phyloP scores from a whole-genome alignment of 306 rosid genomes.

The Astragalus membranaceus region DNA sequence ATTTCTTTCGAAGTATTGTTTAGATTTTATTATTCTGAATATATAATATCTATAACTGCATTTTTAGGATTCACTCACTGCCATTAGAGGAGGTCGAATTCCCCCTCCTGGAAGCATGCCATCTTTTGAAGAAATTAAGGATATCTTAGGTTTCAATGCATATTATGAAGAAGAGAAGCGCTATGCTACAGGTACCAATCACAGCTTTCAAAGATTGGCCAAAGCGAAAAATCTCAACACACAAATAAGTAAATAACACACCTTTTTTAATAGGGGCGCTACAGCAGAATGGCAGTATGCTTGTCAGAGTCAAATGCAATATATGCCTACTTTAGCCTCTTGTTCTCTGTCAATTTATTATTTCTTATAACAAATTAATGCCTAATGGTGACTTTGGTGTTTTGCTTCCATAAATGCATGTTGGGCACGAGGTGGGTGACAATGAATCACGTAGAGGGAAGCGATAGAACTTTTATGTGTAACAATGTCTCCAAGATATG shows the following conservation, averaged over 20 bases:
- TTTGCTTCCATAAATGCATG: not conserved
- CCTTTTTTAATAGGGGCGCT: not conserved
- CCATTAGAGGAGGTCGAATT: slow-evolving; percentile 83
- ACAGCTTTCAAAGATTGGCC: slow-evolving; percentile 53
- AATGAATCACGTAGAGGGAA: slow-evolving; percentile 7
- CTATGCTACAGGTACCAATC: slow-evolving; percentile 46
- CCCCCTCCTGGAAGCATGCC: slow-evolving; percentile 98
- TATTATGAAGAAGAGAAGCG: slow-evolving; percentile 94
- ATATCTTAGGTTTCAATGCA: slow-evolving; percentile 73
- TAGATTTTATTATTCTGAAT: not conserved
- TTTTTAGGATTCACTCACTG: slow-evolving; percentile 73
- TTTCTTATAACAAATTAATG: not conserved
- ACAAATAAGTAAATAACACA: not conserved
- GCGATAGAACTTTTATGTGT: not conserved
- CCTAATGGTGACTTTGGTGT: not conserved
- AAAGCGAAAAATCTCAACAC: slow-evolving; percentile 17
- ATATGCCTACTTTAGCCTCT: not conserved
- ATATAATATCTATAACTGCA: slow-evolving; percentile 4
- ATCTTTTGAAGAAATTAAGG: slow-evolving; percentile 82
- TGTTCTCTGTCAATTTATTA: not conserved
- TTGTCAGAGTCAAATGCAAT: not conserved
- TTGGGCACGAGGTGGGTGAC: not conserved
- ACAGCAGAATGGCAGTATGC: slow-evolving; percentile 6
- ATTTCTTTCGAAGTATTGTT: not conserved
- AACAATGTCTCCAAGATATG: not conserved